Evolutionary conservation across 225 moss, liverwort and hornwort species (phyloP), one percentile per base, ranked within the genome.

Genomic region (Anthoceros angustus): DNA sequence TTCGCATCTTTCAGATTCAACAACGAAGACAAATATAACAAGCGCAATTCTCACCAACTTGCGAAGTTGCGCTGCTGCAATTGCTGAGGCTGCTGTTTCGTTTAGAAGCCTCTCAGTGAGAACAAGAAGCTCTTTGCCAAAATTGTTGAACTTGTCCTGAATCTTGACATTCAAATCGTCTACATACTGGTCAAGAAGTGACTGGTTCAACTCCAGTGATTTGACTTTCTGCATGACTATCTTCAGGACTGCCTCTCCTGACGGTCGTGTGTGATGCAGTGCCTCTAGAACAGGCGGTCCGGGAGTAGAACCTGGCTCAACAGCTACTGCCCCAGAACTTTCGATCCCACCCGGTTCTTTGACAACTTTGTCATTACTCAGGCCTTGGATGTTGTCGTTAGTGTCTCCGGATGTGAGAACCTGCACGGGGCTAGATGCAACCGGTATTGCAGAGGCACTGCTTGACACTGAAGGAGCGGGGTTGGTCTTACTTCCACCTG

Each of bases 201-300:
- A 87, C 70, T 98, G 98, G 62, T 92, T 98, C 49, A 83, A 69
- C 71, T 98, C 98, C 67, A 98, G 64, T 63, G 77, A 71, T 75
- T 89, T 98, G 72, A 98, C 89, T 79, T 84, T 89, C 70, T 92
- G 87, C 89, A 98, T 89, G 41, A 92, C 70, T 71, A 98, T 98
- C 78, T 98, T 98, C 41, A 98, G 69, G 10, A 73, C 72, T 39
- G 65, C 63, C 24, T 86, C 88, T 70, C 43, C 72, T 41, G 78
- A 72, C n/a, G 63, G 24, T 18, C 61, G 72, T 60, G 75, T 67
- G 61, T 78, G 85, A 24, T 80, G 68, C 49, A 86, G 91, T 48
- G 86, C 85, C 12, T 41, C n/a, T 61, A 11, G 40, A 21, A 66
- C 62, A 55, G 55, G 55, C 18, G 55, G n/a, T 18, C n/a, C 55